These are phyloP conservation scores for Wickerhamiella musiphila DNA, from an alignment of 805 yeast genomes.

Conservation along the genomic window DNA sequence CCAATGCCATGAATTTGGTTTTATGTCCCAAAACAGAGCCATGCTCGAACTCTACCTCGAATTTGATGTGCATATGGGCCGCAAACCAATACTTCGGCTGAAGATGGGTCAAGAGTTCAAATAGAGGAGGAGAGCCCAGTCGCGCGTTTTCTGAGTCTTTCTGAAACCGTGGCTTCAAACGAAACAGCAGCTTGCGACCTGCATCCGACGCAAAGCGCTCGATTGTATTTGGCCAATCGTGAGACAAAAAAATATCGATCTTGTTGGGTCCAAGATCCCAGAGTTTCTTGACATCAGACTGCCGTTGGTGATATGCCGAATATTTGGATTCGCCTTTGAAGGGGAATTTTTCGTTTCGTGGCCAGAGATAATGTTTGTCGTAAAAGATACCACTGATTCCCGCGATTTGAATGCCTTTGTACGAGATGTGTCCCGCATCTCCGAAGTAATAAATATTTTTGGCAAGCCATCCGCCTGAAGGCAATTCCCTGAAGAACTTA, in stretches of 20 bases:
- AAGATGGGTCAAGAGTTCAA: constrained; percentile 33
- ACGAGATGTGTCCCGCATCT: constrained; percentile 54
- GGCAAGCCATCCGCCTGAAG: constrained; percentile 86
- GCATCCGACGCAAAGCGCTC: constrained; percentile 50
- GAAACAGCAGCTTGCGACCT: constrained; percentile 30
- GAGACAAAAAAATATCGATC: constrained; percentile 50
- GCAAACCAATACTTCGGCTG: constrained; percentile 69
- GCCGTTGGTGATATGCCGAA: constrained; percentile 58
- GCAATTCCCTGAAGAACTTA: constrained; percentile 51
- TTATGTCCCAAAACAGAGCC: constrained; percentile 5
- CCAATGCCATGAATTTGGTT: not conserved
- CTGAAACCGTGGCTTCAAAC: constrained; percentile 47
- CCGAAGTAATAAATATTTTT: constrained; percentile 78
- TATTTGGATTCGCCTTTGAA: constrained; percentile 30
- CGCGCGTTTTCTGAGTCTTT: constrained; percentile 39
- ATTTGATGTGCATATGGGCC: constrained; percentile 74
- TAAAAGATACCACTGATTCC: constrained; percentile 80
- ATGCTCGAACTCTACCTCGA: constrained; percentile 37
- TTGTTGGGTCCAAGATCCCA: constrained; percentile 8
- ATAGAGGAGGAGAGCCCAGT: constrained; percentile 59
- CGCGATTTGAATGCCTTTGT: constrained; percentile 55
- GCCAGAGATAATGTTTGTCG: constrained; percentile 28
- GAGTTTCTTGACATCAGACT: constrained; percentile 41
- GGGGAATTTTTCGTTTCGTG: constrained; percentile 31
- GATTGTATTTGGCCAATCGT: constrained; percentile 90